Evolutionary conservation across 2,329 filamentous ascomycete genomes (phyloP).

Genomic region (Exophiala spinifera): DNA sequence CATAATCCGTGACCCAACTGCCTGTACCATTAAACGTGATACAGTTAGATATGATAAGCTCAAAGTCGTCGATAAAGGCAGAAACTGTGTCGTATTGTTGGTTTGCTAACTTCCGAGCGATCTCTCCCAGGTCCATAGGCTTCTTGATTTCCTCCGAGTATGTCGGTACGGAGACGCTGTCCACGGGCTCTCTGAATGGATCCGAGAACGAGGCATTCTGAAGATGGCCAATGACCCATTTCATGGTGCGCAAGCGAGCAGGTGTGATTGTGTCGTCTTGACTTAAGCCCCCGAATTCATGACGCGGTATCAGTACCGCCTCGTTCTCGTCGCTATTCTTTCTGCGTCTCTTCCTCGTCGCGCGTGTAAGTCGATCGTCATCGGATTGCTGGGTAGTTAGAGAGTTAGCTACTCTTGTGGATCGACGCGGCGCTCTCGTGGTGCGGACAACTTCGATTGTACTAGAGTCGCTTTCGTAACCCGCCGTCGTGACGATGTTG

Average conservation of each 20-base stretch:
- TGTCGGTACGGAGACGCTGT: neutral
- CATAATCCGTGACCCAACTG: constrained; percentile 69
- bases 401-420: too few relatives aligned
- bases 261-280: neutral
- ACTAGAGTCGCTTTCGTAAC: too few relatives aligned
- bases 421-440: too few relatives aligned
- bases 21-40: constrained; percentile 74
- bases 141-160: neutral
- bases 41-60: constrained; percentile 74
- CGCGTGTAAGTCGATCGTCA: too few relatives aligned
- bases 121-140: constrained; percentile 45
- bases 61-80: constrained; percentile 69
- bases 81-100: constrained; percentile 65
- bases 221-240: neutral
- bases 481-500: too few relatives aligned
- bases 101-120: constrained; percentile 74
- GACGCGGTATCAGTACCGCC: too few relatives aligned
- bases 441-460: too few relatives aligned
- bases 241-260: neutral
- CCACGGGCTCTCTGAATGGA: neutral
- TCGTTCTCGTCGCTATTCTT: too few relatives aligned
- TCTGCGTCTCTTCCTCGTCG: too few relatives aligned
- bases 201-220: neutral
- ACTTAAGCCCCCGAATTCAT: too few relatives aligned
- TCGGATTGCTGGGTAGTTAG: too few relatives aligned